phyloP scores from a whole-genome alignment of 129 eudicot genomes.

The Lactuca saligna region DNA sequence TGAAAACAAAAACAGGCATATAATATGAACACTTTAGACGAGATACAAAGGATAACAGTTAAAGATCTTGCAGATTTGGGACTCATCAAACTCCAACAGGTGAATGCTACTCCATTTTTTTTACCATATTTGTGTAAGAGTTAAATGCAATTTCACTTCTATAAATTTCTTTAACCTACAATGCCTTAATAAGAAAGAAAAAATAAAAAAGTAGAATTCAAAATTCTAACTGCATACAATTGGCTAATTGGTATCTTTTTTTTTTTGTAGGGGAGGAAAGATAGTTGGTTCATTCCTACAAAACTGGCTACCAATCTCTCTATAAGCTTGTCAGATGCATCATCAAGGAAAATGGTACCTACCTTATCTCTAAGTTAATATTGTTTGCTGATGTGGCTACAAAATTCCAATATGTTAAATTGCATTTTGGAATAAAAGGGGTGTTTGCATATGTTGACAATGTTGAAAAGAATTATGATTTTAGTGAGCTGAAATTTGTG shows the following conservation, averaged over 20 bases:
- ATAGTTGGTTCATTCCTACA: constrained; percentile 96
- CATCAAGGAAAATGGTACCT: constrained; percentile 82
- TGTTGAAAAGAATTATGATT: constrained; percentile 12
- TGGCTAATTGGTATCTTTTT: neutral
- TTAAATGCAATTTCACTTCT: no score
- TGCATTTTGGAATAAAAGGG: neutral
- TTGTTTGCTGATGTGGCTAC: neutral
- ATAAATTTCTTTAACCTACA: no score
- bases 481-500: constrained; percentile 14
- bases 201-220: no score
- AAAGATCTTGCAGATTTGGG: constrained; percentile 95
- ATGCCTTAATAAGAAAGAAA: no score
- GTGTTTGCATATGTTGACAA: neutral
- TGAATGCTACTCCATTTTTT: constrained; percentile 30
- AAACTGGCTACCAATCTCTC: constrained; percentile 91
- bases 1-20: constrained; percentile 66
- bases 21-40: constrained; percentile 63
- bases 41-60: constrained; percentile 60
- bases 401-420: neutral
- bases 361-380: no score
- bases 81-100: constrained; percentile 94
- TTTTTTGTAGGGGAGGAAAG: constrained; percentile 76
- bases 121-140: neutral
- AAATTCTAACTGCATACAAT: no score
- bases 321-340: constrained; percentile 79